Percentiles rank a stretch among this genome's conserved stretches.
Conservation (phyloP, 1,284 basidiomycete genomes). For the Ganoderma sinense region DNA sequence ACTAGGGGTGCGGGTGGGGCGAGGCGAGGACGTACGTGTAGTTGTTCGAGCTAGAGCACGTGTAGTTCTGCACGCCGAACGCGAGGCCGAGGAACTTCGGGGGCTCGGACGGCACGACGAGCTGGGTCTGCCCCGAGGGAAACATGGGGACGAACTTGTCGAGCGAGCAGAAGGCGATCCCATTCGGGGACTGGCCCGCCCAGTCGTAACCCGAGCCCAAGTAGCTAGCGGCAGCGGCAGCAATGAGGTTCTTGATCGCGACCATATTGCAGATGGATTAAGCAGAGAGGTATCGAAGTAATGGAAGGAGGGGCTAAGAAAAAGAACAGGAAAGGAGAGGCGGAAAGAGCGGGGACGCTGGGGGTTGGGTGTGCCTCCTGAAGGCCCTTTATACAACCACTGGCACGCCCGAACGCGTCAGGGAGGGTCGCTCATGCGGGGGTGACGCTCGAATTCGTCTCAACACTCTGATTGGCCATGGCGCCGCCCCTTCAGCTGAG, state of each 20-base stretch:
- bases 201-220: background rate
- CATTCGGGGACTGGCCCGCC: background rate
- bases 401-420: background rate
- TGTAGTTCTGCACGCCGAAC: slow-evolving; percentile 52
- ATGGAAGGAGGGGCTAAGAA: slow-evolving; percentile 1
- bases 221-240: slow-evolving; percentile 16
- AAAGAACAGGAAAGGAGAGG: background rate
- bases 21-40: slow-evolving; percentile 40
- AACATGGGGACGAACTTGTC: slow-evolving; percentile 31
- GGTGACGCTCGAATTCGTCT: background rate
- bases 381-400: slow-evolving; percentile 17
- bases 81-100: slow-evolving; percentile 53
- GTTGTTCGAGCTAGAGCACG: slow-evolving; percentile 44
- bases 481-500: background rate
- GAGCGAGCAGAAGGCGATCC: slow-evolving; percentile 33
- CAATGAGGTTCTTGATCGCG: slow-evolving; percentile 22
- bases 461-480: background rate
- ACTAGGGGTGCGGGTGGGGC: slow-evolving; percentile 12
- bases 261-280: slow-evolving; percentile 16
- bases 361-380: background rate
- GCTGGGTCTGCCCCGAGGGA: slow-evolving; percentile 36
- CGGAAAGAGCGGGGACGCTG: slow-evolving; percentile 19
- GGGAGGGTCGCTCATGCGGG: background rate
- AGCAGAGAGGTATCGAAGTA: background rate
- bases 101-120: slow-evolving; percentile 31